A percentile compares a stretch with the other conserved stretches of the same genome.
These are phyloP conservation scores for Climacium dendroides DNA, from an alignment of 225 moss, liverwort and hornwort species.

Conservation along the genomic window DNA sequence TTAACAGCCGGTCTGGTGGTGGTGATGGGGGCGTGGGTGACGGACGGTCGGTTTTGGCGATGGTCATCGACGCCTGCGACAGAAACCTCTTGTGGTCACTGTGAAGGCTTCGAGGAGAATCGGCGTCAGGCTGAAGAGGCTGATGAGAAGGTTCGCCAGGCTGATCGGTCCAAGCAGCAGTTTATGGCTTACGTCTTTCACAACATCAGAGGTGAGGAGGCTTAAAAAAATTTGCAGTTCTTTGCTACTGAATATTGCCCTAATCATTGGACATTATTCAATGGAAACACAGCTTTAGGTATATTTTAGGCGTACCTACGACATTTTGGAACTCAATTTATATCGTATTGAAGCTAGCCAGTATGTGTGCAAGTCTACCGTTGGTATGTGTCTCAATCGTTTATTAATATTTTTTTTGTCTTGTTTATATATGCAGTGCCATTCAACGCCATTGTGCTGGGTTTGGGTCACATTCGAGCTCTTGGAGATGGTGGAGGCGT, in stretches of 20 bases:
- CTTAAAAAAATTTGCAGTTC: not conserved
- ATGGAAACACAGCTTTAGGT: too few relatives aligned
- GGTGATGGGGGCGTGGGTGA: slow-evolving; percentile 19
- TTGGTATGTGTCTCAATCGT: too few relatives aligned
- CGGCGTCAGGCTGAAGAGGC: slow-evolving; percentile 31
- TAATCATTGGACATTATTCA: not conserved
- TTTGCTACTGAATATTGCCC: too few relatives aligned
- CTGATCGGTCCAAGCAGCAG: slow-evolving; percentile 62
- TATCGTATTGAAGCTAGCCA: not conserved
- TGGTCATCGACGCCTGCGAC: not conserved
- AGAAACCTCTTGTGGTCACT: slow-evolving; percentile 13
- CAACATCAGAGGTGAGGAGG: slow-evolving; percentile 50
- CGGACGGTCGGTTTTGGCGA: slow-evolving; percentile 21
- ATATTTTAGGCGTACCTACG: not conserved
- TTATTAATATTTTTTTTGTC: not conserved
- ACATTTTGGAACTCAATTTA: too few relatives aligned
- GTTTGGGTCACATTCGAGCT: slow-evolving; percentile 61
- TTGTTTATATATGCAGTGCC: slow-evolving; percentile 20
- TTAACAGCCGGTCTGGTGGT: slow-evolving; percentile 14
- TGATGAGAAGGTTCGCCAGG: slow-evolving; percentile 51
- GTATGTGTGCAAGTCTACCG: not conserved
- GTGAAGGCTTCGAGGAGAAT: slow-evolving; percentile 4
- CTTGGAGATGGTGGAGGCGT: slow-evolving; percentile 26
- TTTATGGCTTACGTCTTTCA: slow-evolving; percentile 83
- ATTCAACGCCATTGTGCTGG: slow-evolving; percentile 73